Percentiles rank a stretch among this genome's conserved stretches.
These are phyloP conservation scores for Pyricularia pennisetigena DNA, from an alignment of 2,329 filamentous ascomycete species.

Conservation along the genomic window DNA sequence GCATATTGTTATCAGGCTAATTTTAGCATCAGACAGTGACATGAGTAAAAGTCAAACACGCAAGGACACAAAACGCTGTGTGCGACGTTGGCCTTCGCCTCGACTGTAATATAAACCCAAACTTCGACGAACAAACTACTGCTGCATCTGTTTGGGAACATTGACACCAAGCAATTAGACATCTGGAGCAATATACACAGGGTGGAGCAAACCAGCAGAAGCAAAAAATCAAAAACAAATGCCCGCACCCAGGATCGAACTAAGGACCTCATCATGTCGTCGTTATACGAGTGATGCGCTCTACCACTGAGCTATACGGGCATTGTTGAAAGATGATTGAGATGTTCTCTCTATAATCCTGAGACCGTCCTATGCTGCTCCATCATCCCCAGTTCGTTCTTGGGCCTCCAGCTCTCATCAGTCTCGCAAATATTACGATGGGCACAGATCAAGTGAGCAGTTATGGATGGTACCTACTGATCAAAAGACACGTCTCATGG, in stretches of 20 bases:
- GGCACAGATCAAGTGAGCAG: neutral
- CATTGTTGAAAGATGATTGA: neutral
- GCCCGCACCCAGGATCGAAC: constrained; percentile 3
- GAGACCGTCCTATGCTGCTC: no score
- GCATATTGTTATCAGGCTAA: neutral
- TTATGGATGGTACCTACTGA: neutral
- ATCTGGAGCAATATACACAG: no score
- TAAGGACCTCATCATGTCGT: neutral
- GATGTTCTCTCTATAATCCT: no score
- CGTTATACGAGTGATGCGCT: constrained; percentile 3
- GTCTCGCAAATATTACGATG: neutral
- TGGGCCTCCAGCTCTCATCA: neutral
- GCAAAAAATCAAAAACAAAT: neutral
- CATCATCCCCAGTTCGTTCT: no score
- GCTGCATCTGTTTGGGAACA: no score
- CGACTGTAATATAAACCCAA: no score
- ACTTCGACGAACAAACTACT: no score
- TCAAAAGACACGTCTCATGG: neutral
- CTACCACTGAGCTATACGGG: constrained; percentile 4
- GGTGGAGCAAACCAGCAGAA: no score
- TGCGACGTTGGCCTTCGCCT: no score
- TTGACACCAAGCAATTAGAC: no score
- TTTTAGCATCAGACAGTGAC: neutral
- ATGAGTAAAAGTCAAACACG: no score
- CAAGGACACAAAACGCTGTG: no score